phyloP scores from a whole-genome alignment of 257 asterid genomes.

The Craterostigma plantagineum region DNA sequence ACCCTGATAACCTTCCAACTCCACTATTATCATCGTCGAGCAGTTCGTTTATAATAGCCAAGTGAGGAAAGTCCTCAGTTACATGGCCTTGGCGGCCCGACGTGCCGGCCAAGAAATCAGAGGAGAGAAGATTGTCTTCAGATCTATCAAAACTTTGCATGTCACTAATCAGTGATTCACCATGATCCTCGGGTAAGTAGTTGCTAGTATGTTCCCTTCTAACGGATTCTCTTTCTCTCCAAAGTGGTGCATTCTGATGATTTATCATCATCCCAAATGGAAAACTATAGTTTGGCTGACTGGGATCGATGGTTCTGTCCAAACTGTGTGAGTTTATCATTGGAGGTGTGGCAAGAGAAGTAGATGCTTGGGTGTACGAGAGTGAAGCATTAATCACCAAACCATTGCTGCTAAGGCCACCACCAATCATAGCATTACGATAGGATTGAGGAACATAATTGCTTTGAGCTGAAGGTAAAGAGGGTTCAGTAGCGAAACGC shows the following conservation, averaged over 20 bases:
- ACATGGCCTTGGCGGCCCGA: slow-evolving; percentile 38
- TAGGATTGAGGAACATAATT: slow-evolving; percentile 68
- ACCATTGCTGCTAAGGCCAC: slow-evolving; percentile 19
- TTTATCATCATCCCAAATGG: slow-evolving; percentile 42
- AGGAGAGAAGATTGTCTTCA: slow-evolving; percentile 20
- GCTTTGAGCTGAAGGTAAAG: slow-evolving; percentile 28
- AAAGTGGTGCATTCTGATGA: slow-evolving; percentile 20
- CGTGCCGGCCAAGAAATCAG: slow-evolving; percentile 37
- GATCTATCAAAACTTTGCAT: slow-evolving; percentile 24
- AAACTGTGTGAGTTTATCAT: slow-evolving; percentile 24
- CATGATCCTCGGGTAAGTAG: slow-evolving; percentile 19
- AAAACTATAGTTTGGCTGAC: slow-evolving; percentile 18
- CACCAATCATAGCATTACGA: slow-evolving; percentile 74
- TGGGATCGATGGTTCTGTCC: slow-evolving; percentile 37
- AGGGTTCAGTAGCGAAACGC: slow-evolving; percentile 47
- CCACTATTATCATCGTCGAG: slow-evolving; percentile 74
- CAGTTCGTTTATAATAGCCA: slow-evolving; percentile 70
- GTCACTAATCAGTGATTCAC: slow-evolving; percentile 17
- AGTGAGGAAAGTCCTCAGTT: slow-evolving; percentile 35
- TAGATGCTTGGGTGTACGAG: slow-evolving; percentile 29
- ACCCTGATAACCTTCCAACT: slow-evolving; percentile 17
- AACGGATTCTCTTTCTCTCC: slow-evolving; percentile 43
- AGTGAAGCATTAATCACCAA: slow-evolving; percentile 25
- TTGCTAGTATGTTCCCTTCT: slow-evolving; percentile 26
- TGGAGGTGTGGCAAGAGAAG: slow-evolving; percentile 23